Base-by-base conservation (phyloP, 345 rosid species). In the Hypericum perforatum region DNA sequence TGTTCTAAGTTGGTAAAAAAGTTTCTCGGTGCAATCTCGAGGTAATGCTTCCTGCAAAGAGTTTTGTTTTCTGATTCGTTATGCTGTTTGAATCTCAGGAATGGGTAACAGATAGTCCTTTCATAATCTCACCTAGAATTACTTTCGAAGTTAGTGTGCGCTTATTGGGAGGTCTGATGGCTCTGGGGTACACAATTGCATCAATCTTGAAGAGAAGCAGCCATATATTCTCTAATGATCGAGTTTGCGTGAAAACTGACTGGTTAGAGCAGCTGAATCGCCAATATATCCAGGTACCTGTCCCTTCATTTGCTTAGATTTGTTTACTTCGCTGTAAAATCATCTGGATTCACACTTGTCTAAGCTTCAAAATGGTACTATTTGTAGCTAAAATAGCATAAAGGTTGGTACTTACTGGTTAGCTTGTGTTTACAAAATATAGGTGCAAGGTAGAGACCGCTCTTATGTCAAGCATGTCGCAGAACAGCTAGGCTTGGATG, bases 401-500 rank as follows among this genome's bases (percentile, higher is more conserved):
- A 6, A 22, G 32, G 32, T 22, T 22, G 32, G 32, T 4, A 22
- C 2, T 22, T 22, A 22, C 32, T 1, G 32, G 32, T 22, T 22
- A 44, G 50, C 29, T 59, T 9, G 41, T 65, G 56, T 52, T 70
- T 47, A 39, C 45, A 40, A 43, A 56, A 45, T 63, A 46, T 74
- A 91, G 98, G 98, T 91, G 60, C 98, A 91, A 91, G 98, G 98
- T 42, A 73, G 70, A 75, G 98, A 87, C 63, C 96, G 98, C n/a
- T 54, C 63, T 12, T 76, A 69, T 11, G 86, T 91, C 16, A 75
- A 81, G 67, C 63, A 48, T 61, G 78, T 85, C 37, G 95, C 85
- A 7, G 90, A 83, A 65, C 78, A 79, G 70, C 82, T 92, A 48
- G 89, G 85, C 43, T 69, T 92, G 81, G 98, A 92, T 43, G 90